phyloP scores from a whole-genome alignment of 208 protist genomes.

The Crithidia expoeki region DNA sequence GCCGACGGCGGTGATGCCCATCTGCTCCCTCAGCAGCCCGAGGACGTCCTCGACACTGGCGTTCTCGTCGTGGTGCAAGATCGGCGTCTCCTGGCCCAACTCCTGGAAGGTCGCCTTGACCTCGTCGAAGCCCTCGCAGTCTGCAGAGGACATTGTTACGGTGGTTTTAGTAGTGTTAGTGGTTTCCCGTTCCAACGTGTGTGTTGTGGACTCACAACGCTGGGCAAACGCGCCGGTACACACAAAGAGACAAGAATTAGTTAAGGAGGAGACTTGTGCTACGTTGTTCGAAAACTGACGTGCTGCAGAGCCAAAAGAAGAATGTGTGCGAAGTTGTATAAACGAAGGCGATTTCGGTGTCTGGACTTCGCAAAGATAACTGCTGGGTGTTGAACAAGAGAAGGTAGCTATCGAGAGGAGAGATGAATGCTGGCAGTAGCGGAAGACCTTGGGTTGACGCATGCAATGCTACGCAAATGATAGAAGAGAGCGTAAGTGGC shows the following conservation, averaged over 20 bases:
- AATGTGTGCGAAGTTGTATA: not conserved
- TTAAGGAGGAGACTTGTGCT: not conserved
- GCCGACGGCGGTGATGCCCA: constrained; percentile 25
- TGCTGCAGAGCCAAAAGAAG: not conserved
- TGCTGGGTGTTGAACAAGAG: not conserved
- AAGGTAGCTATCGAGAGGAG: not conserved
- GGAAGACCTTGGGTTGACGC: constrained; percentile 3
- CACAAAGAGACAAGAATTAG: constrained; percentile 2
- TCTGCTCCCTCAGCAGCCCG: constrained; percentile 7
- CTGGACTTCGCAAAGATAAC: not conserved
- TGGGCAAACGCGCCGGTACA: not conserved
- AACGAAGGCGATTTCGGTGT: not conserved
- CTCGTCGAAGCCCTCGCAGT: constrained; percentile 66
- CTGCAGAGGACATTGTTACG: constrained; percentile 48
- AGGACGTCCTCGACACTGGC: constrained; percentile 68
- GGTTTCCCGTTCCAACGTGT: not conserved
- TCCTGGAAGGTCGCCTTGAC: constrained; percentile 54
- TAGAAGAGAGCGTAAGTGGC: not conserved
- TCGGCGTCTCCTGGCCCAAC: constrained; percentile 50
- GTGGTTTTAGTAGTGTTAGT: not conserved
- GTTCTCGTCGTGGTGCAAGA: constrained; percentile 76
- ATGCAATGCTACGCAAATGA: not conserved
- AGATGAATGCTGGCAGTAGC: not conserved
- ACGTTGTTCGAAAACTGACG: constrained; percentile 2
- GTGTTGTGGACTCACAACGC: constrained; percentile 11